phyloP scores from a whole-genome alignment of 805 yeast genomes.

The Candida loeiensis region DNA sequence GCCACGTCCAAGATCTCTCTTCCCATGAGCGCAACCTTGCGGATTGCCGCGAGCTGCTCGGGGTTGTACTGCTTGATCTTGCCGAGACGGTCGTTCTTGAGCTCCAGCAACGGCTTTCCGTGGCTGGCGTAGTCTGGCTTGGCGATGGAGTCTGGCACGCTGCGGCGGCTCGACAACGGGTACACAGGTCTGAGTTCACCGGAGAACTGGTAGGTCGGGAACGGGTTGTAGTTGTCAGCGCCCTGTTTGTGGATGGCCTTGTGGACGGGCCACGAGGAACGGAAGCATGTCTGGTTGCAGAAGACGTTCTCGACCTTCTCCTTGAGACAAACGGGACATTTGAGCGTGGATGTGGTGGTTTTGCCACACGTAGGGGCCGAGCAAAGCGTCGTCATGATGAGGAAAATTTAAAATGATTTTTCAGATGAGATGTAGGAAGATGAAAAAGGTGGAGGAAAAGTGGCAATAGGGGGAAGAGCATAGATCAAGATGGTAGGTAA shows the following conservation, averaged over 20 bases:
- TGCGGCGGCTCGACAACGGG: constrained; percentile 72
- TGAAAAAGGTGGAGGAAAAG: no score
- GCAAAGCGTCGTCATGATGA: constrained; percentile 39
- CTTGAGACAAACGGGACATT: constrained; percentile 91
- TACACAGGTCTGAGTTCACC: constrained; percentile 76
- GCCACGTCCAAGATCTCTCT: constrained; percentile 89
- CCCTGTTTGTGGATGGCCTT: constrained; percentile 65
- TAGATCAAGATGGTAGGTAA: no score
- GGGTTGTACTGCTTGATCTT: constrained; percentile 60
- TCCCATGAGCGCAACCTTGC: constrained; percentile 70
- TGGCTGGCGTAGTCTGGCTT: constrained; percentile 79
- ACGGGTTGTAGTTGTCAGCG: constrained; percentile 71
- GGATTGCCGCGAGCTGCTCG: constrained; percentile 71
- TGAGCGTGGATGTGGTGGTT: constrained; percentile 65
- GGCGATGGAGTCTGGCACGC: constrained; percentile 66
- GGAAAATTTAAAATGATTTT: not conserved
- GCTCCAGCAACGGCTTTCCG: constrained; percentile 80
- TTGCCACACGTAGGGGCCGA: constrained; percentile 85
- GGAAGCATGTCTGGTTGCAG: constrained; percentile 83
- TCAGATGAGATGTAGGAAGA: not conserved
- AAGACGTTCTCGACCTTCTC: constrained; percentile 58
- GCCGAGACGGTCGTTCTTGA: constrained; percentile 62
- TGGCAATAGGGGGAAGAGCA: no score
- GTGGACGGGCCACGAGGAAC: constrained; percentile 66
- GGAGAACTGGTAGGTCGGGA: constrained; percentile 70